Evolutionary conservation across 345 rosid genomes (phyloP).

Genomic region (Erucastrum elatum): DNA sequence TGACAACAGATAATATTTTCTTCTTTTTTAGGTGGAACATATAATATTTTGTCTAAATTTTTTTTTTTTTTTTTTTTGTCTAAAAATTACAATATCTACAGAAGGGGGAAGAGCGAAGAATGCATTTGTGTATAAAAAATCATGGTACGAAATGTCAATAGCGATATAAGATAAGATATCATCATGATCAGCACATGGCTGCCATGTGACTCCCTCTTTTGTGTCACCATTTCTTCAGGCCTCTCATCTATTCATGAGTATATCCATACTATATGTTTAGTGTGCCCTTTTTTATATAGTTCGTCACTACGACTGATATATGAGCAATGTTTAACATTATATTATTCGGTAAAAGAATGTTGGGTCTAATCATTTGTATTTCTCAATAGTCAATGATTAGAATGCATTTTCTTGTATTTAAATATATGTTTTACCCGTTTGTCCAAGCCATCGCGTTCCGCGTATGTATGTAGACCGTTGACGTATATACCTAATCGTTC

Average conservation of each 20-base stretch:
- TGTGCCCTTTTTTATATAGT: neutral
- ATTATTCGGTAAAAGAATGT: conserved; percentile 26
- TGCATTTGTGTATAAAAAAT: neutral
- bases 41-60: neutral
- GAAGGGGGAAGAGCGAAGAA: neutral
- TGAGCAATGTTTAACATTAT: conserved; percentile 9
- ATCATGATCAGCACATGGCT: conserved; percentile 36
- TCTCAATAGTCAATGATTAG: conserved; percentile 32
- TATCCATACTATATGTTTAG: conserved; percentile 1
- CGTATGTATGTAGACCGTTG: conserved; percentile 13
- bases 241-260: conserved; percentile 23
- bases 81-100: neutral
- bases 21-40: too few relatives aligned
- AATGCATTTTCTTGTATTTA: conserved; percentile 11
- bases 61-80: too few relatives aligned
- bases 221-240: conserved; percentile 33
- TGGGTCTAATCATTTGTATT: conserved; percentile 30
- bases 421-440: neutral
- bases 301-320: conserved; percentile 25
- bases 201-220: conserved; percentile 35
- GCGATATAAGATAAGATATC: conserved; percentile 19
- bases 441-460: conserved; percentile 22
- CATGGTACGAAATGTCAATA: conserved; percentile 34
- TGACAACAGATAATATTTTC: conserved; percentile 12
- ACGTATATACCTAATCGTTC: neutral